Base-by-base conservation (phyloP, 257 asterid species). In the Haberlea rhodopensis region DNA sequence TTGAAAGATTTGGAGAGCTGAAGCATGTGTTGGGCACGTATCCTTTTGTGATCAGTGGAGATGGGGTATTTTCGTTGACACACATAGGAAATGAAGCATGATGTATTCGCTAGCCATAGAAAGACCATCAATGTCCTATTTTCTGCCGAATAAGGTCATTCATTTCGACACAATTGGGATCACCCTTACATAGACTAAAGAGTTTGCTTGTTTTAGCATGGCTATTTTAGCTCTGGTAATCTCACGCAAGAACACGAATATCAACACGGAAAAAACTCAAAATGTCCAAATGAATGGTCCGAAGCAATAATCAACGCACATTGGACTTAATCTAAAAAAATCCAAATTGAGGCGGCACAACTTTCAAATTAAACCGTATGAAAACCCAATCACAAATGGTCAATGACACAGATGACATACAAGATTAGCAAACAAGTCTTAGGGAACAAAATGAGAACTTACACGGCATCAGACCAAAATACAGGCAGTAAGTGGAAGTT, bases 391-490 rank as follows among this genome's bases (percentile, higher is more conserved):
- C 11, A 8, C 48, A n/a, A 57, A 6, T 9, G 4, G 21, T 32
- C 22, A 20, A 49, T 29, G 54, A 24, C 48, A 43, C n/a, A n/a
- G n/a, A n/a, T n/a, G n/a, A 9, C 9, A 34, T 7, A 68, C 9
- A n/a, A 10, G 26, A 15, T 18, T 16, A 37, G 27, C n/a, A 57
- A 29, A 58, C 8, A 61, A 24, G 6, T 45, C 19, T 10, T 37
- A 55, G 58, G 10, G 19, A 0, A 60, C 21, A 58, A 27, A 48
- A 49, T 54, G 66, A n/a, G n/a, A 40, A 78, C 96, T 81, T 83
- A 91, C 98, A 88, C 66, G 96, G 98, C 58, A 83, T 80, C 71
- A 86, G 81, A 61, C 99, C 97, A 76, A 84, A 84, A 75, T 83
- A 84, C 67, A 92, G 75, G 61, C 85, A 80, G 77, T 79, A 89